Conservation (phyloP, 306 rosid species). For the Rosa lucieae region DNA sequence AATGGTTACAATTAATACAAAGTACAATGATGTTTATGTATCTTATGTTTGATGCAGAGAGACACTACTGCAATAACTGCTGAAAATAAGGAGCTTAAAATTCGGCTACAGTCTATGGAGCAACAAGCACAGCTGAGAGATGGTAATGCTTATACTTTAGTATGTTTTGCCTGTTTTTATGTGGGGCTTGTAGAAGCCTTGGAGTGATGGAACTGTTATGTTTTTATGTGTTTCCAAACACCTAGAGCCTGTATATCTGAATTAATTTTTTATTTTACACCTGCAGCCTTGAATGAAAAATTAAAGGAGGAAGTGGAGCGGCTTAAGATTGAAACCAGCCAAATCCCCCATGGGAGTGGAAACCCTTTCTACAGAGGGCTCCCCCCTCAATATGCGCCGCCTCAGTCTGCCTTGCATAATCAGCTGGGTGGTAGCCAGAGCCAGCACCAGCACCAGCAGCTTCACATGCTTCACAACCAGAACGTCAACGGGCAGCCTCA, state of each 20-base stretch:
- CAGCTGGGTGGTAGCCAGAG: conserved; percentile 40
- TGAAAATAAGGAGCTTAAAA: conserved; percentile 88
- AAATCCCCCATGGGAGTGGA: conserved; percentile 44
- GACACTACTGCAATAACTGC: conserved; percentile 67
- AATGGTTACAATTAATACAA: neutral
- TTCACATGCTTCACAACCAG: conserved; percentile 50
- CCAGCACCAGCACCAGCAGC: conserved; percentile 69
- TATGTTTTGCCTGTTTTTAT: neutral
- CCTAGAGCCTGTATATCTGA: neutral
- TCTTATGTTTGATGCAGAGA: conserved; percentile 62
- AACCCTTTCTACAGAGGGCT: conserved; percentile 57
- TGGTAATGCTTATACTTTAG: conserved; percentile 44
- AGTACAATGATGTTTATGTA: conserved; percentile 6
- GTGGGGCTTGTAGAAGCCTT: neutral
- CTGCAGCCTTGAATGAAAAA: conserved; percentile 74
- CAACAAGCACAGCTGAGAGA: conserved; percentile 93
- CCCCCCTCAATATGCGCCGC: conserved; percentile 56
- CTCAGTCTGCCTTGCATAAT: conserved; percentile 51
- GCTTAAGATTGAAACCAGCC: conserved; percentile 68
- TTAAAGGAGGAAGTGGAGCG: conserved; percentile 82
- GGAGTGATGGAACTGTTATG: neutral
- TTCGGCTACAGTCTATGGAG: conserved; percentile 81
- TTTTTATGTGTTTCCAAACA: neutral
- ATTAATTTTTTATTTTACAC: neutral
- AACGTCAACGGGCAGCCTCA: conserved; percentile 39